phyloP scores from a whole-genome alignment of 768 basidiomycete species.

The Astraeus odoratus region DNA sequence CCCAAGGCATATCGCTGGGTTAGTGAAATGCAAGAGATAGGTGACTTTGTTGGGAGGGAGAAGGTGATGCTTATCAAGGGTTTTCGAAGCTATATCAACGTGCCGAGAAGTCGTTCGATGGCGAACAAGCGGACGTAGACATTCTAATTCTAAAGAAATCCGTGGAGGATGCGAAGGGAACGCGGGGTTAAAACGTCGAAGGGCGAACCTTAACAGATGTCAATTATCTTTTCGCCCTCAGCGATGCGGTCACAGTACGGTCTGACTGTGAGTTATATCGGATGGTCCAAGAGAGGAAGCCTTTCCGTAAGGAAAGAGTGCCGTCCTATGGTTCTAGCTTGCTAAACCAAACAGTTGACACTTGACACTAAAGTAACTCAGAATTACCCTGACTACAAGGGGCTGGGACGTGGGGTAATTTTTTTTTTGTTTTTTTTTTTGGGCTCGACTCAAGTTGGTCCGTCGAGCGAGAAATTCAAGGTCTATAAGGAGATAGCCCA shows the following conservation, averaged over 20 bases:
- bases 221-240: not conserved
- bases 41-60: conserved; percentile 44
- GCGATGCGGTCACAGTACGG: not conserved
- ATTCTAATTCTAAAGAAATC: conserved; percentile 38
- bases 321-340: not conserved
- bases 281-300: no score
- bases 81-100: conserved; percentile 40
- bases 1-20: conserved; percentile 61
- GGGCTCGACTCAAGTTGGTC: no score
- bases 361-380: not conserved
- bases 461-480: no score
- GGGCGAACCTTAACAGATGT: not conserved
- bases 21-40: conserved; percentile 60
- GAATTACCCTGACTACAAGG: not conserved
- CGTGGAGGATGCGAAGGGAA: conserved; percentile 38
- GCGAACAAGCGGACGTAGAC: conserved; percentile 33
- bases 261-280: no score
- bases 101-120: conserved; percentile 34
- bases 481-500: not conserved
- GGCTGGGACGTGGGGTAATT: no score
- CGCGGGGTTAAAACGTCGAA: conserved; percentile 4
- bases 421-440: no score
- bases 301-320: not conserved
- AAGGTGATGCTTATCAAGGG: conserved; percentile 41
- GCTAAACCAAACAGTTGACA: not conserved